Evolutionary conservation across 306 rosid genomes (phyloP), one percentile per base, ranked within the genome.

Genomic region (Sechiopsis laciniata): DNA sequence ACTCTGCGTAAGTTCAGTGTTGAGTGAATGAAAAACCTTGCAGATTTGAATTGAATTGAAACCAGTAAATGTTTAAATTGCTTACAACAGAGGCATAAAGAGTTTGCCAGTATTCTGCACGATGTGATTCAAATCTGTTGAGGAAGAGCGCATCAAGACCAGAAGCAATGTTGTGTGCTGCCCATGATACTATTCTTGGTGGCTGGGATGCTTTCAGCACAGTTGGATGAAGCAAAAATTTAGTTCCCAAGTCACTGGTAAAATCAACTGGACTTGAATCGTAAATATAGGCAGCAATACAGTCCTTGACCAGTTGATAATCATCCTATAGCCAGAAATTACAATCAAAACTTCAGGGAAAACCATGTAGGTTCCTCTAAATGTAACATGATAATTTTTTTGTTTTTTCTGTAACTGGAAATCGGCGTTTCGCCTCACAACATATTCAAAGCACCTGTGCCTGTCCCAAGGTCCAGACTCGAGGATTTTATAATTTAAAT

Each of bases 221-320:
- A 73, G 85, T 76, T 58, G 96, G 97, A 73, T 94, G 88, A 74
- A 94, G 90, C 83, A 94, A 60, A 81, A 91, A 91, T 74, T 80
- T 86, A 75, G 90, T 88, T 58, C 97, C 99, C 79, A 94, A 63
- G 87, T 94, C 95, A 73, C 99, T 86, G 78, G 96, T 91, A 80
- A 91, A 95, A 85, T 95, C 97, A 82, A 91, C 90, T 22, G 99
- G 99, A 85, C 97, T 84, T 74, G 99, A 94, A 80, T 94, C 99
- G 77, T 88, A 94, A 71, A 94, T 94, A 73, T 85, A 78, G 77
- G 97, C 96, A 73, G 92, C 87, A 67, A 89, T 82, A 78, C 87
- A 94, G 78, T 91, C 91, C 77, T 87, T 86, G 75, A 94, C 96
- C 69, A 91, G 84, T 82, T 72, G 87, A 81, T 82, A 86, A 70